A percentile compares a stretch with the other conserved stretches of the same genome.
Conservation (phyloP, 352 stramenopile genomes). For the Phytophthora gonapodyides region DNA sequence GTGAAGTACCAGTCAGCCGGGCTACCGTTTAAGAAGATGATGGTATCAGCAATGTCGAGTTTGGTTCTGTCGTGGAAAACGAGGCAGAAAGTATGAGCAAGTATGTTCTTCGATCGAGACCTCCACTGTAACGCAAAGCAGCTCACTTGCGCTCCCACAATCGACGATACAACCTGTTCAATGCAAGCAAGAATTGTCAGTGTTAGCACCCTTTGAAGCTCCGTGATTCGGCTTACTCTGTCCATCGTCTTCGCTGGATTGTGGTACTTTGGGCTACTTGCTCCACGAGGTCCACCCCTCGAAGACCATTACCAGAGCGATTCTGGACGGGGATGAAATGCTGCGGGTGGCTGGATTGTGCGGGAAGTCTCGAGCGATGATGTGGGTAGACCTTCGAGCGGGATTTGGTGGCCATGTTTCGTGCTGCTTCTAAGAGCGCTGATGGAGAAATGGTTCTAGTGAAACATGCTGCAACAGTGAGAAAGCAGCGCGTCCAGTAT, state of each 20-base stretch:
- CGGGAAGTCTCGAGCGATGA: slow-evolving; percentile 8
- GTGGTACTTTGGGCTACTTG: slow-evolving; percentile 49
- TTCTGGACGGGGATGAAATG: slow-evolving; percentile 18
- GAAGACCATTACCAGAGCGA: slow-evolving; percentile 26
- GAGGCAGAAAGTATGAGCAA: neutral
- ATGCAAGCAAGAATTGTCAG: neutral
- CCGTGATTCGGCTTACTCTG: slow-evolving; percentile 40
- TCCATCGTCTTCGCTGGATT: slow-evolving; percentile 60
- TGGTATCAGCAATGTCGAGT: slow-evolving; percentile 62
- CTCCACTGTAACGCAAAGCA: neutral
- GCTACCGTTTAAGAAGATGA: slow-evolving; percentile 51
- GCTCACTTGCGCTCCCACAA: slow-evolving; percentile 66
- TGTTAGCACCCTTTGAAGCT: neutral
- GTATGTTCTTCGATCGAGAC: neutral
- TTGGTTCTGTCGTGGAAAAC: slow-evolving; percentile 38
- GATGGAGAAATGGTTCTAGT: neutral
- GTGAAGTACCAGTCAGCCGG: slow-evolving; percentile 67
- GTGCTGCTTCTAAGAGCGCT: too few relatives aligned
- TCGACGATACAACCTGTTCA: slow-evolving; percentile 50
- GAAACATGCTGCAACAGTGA: neutral
- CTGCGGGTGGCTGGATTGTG: neutral
- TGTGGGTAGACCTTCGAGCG: slow-evolving; percentile 1
- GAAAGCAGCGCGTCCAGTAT: neutral
- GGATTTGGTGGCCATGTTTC: slow-evolving; percentile 18
- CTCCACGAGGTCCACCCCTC: slow-evolving; percentile 56